Evolutionary conservation across 768 basidiomycete species (phyloP).

Genomic region (Polyporus arcularius): DNA sequence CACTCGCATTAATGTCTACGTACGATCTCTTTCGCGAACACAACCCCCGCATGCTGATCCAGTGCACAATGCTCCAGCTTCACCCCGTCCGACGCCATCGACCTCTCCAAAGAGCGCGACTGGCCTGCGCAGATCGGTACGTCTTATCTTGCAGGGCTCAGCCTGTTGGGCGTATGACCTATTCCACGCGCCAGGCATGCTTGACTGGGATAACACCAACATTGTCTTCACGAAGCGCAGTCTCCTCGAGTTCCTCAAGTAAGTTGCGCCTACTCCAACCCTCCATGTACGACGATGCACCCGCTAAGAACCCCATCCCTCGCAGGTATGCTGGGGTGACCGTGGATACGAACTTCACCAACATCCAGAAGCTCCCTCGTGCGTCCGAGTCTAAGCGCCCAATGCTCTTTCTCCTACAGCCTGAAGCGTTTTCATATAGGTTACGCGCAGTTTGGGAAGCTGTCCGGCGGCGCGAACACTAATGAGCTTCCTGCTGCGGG

Average conservation of each 20-base stretch:
- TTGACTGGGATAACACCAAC: constrained; percentile 77
- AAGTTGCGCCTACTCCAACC: constrained; percentile 25
- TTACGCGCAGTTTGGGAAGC: constrained; percentile 71
- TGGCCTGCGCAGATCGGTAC: constrained; percentile 70
- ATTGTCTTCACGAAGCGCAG: constrained; percentile 82
- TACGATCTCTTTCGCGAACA: not conserved
- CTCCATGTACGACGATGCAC: constrained; percentile 5
- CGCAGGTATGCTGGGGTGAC: constrained; percentile 71
- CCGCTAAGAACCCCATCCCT: constrained; percentile 15
- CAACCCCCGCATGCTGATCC: not conserved
- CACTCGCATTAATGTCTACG: too few relatives aligned
- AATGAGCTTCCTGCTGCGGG: constrained; percentile 24
- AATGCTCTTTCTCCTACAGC: constrained; percentile 1
- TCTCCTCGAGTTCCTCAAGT: constrained; percentile 80
- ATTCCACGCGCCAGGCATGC: constrained; percentile 50
- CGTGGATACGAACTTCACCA: constrained; percentile 73
- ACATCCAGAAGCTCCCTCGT: constrained; percentile 79
- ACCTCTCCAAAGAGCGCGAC: constrained; percentile 68
- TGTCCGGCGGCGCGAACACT: constrained; percentile 31
- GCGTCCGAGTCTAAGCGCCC: constrained; percentile 20
- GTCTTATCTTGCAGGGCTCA: constrained; percentile 8
- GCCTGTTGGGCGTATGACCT: too few relatives aligned
- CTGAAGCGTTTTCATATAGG: constrained; percentile 39
- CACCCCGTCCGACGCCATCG: constrained; percentile 54
- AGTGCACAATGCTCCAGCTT: constrained; percentile 42